A percentile compares a stretch with the other conserved stretches of the same genome.
Evolutionary conservation across 495 filamentous ascomycete species (phyloP).

Genomic region (Penicillium desertorum): DNA sequence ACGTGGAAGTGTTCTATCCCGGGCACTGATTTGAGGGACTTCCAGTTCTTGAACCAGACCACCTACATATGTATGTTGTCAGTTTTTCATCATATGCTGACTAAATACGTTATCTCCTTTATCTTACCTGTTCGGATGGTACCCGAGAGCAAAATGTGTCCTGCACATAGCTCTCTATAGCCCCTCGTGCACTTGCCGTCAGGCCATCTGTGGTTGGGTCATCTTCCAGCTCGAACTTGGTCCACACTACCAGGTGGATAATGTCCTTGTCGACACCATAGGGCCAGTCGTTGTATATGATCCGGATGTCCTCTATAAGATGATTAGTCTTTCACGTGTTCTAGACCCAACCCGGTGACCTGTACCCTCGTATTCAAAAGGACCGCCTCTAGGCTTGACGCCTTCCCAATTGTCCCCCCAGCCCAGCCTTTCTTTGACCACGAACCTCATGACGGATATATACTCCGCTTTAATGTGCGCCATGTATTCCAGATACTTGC

Average conservation of each 20-base stretch:
- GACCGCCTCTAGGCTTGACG: conserved; percentile 44
- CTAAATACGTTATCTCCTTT: neutral
- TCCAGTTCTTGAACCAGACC: conserved; percentile 92
- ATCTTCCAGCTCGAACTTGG: conserved; percentile 77
- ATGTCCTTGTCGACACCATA: conserved; percentile 76
- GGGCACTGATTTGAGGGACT: conserved; percentile 72
- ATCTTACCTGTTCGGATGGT: conserved; percentile 36
- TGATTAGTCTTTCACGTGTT: conserved; percentile 2
- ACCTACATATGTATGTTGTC: conserved; percentile 46
- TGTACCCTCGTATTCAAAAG: conserved; percentile 53
- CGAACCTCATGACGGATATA: conserved; percentile 73
- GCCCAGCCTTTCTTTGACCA: conserved; percentile 61
- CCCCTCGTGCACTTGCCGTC: conserved; percentile 57
- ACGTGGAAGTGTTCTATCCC: conserved; percentile 96
- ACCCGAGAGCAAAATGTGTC: conserved; percentile 58
- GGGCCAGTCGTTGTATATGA: conserved; percentile 88
- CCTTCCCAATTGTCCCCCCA: conserved; percentile 53
- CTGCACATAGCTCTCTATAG: conserved; percentile 68
- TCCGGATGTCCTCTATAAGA: conserved; percentile 63
- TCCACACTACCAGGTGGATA: conserved; percentile 85
- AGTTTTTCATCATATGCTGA: conserved; percentile 14
- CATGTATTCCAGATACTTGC: conserved; percentile 68
- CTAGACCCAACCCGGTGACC: neutral
- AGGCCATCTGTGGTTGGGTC: conserved; percentile 64
- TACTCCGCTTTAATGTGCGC: conserved; percentile 60